Conservation (phyloP, 345 rosid species). For the Boechera retrofracta region DNA sequence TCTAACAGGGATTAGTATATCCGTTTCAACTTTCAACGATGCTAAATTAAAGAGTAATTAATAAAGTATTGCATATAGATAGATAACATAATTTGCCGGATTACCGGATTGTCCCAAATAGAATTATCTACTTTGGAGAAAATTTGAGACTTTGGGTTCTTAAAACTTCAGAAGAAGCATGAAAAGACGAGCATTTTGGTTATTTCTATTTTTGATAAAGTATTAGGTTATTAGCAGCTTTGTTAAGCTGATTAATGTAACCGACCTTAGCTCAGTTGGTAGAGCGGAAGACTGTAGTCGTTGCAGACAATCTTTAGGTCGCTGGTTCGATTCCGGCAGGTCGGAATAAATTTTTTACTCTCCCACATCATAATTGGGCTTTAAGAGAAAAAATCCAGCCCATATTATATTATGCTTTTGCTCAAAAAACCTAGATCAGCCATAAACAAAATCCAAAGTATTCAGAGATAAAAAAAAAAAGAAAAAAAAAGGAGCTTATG, state of each 20-base stretch:
- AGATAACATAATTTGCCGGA: background rate
- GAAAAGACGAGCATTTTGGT: background rate
- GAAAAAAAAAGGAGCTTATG: too few species aligned
- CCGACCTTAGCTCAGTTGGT: conserved; percentile 97
- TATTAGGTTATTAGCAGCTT: background rate
- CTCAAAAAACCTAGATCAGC: background rate
- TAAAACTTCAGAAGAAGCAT: background rate
- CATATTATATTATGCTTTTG: background rate
- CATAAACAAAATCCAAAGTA: background rate
- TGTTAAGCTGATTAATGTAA: background rate
- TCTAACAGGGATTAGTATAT: background rate
- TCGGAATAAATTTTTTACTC: background rate
- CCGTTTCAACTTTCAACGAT: conserved; percentile 8
- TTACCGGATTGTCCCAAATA: too few species aligned
- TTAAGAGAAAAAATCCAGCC: background rate
- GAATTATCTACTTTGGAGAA: background rate
- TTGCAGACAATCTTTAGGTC: conserved; percentile 35
- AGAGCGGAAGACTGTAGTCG: conserved; percentile 93
- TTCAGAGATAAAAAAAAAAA: too few species aligned
- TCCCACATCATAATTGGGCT: background rate
- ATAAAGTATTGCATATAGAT: background rate
- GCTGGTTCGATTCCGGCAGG: conserved; percentile 39
- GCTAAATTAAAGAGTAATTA: background rate
- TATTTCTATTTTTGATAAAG: background rate
- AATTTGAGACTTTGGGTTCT: background rate